phyloP scores from a whole-genome alignment of 2,329 filamentous ascomycete species.

The Escovopsis sp. region DNA sequence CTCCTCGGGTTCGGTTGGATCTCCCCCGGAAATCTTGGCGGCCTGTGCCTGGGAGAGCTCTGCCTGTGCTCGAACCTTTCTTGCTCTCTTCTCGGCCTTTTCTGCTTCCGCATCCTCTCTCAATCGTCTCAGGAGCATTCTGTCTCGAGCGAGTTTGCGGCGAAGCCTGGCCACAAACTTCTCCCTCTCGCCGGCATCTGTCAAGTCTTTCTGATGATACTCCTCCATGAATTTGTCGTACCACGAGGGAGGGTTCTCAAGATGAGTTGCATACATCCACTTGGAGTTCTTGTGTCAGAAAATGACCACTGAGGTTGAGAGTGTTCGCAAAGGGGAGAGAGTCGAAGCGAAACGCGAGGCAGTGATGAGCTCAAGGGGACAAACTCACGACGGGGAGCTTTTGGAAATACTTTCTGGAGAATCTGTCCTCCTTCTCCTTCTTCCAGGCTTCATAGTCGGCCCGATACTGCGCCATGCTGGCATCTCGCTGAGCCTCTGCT shows the following conservation, averaged over 20 bases:
- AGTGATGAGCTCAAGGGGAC: not conserved
- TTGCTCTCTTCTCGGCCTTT: not conserved
- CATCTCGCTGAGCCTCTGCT: conserved; percentile 1
- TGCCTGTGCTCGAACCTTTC: not conserved
- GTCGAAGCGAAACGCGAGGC: not conserved
- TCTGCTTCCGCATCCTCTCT: not conserved
- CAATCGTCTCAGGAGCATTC: not conserved
- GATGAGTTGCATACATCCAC: not conserved
- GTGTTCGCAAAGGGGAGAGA: not conserved
- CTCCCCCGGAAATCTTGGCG: too few relatives aligned
- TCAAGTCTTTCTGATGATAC: not conserved
- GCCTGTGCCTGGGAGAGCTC: too few relatives aligned
- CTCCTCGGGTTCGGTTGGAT: too few relatives aligned
- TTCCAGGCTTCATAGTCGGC: conserved; percentile 3
- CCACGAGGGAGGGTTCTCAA: not conserved
- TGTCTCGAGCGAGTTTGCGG: not conserved
- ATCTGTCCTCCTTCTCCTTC: conserved; percentile 2
- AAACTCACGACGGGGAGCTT: conserved; percentile 2
- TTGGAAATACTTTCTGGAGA: conserved; percentile 3
- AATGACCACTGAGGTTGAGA: too few relatives aligned
- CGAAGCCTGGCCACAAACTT: not conserved
- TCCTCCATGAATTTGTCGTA: not conserved
- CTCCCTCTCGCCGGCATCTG: not conserved
- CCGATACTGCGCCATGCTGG: not conserved
- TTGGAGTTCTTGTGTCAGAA: not conserved